Evolutionary conservation across 2,329 filamentous ascomycete species (phyloP), one percentile per base, ranked within the genome.

Genomic region (Claviceps quebecensis): DNA sequence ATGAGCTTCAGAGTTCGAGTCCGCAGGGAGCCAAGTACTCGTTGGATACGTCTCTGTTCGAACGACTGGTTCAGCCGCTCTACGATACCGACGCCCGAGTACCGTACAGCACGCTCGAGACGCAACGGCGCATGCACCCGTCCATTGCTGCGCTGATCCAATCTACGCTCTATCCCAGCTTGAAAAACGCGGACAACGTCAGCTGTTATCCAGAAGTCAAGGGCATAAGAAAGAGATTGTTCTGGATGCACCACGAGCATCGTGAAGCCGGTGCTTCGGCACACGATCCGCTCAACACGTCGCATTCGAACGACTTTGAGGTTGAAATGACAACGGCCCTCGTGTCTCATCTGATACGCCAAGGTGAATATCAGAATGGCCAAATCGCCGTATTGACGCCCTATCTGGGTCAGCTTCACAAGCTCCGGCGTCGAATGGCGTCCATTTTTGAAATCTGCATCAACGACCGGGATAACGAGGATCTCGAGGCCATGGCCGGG

Each of bases 341-440:
- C 0, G 78, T 87, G 0, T 72, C 72, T 0, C 83, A 90, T 58
- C 64, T 90, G 0, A 68, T 84, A 5, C 71, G 73, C 0, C 84
- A 89, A 59, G 83, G 83, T 0, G 60, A 57, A 0, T 87, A 89
- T 60, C 63, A 61, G 0, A 63, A 67, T 0, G 70, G 69, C 0
- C 80, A 88, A 2, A 85, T 90, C 53, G 83, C 84, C 0, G 77
- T 91, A 0, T 60, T 90, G 5, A 88, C 84, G 0, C 81, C 80
- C 0, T 84, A 85, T 53, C 63, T 73, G 0, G 79, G 78, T 0
- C 80, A 84, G 54, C 63, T 79, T 2, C 68, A 73, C 4, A 72
- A 72, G 47, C 67, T 84, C 1, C 72, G 73, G 2, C 58, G 58
- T 2, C 61, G 59, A 1, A 64, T 84, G 59, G 59, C 63, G 1